Evolutionary conservation across 2,329 filamentous ascomycete genomes (phyloP), one percentile per base, ranked within the genome.

Genomic region (Nemania serpens): DNA sequence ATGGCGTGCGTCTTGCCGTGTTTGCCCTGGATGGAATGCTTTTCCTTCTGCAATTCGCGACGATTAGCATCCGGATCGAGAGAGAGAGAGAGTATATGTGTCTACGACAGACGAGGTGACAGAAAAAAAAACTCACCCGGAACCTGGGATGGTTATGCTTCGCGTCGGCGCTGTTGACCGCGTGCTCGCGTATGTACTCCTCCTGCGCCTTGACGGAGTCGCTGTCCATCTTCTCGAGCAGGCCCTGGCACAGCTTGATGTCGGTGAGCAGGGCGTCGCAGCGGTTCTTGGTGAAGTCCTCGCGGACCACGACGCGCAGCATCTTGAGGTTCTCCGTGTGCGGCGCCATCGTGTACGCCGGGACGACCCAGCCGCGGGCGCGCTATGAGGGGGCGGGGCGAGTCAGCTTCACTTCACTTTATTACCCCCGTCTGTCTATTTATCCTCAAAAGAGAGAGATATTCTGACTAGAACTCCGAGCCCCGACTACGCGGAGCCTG

Each of bases 261-360:
- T 97, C 93, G 25, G 75, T 70, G 62, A 97, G 81, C 36, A 98
- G 81, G 10, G 85, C 81, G 72, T 98, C 93, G 72, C 92, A 96
- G 41, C 93, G 84, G 68, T 83, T 87, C 75, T 90, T 88, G 48
- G 87, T 91, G 69, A 98, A 97, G 77, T 97, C 94, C 77, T 97
- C 94, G 52, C 94, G 87, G 4, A 97, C 91, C 0, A 98, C 94
- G 4, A 97, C 87, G 39, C 94, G 88, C 81, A 97, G 87, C 84
- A 98, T 89, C 83, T 97, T 96, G 72, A 97, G 82, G 66, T 87
- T 81, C 58, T 91, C 82, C 17, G 91, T 93, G 74, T 96, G 84
- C 17, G 93, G 93, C 0, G 94, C 94, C 94, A 97, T 97, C 41
- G 93, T 98, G 78, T 98, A 98, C 0, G 94, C 94, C 0, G 94